phyloP scores from a whole-genome alignment of 2,329 filamentous ascomycete species.

The Lachnellula subtilissima region DNA sequence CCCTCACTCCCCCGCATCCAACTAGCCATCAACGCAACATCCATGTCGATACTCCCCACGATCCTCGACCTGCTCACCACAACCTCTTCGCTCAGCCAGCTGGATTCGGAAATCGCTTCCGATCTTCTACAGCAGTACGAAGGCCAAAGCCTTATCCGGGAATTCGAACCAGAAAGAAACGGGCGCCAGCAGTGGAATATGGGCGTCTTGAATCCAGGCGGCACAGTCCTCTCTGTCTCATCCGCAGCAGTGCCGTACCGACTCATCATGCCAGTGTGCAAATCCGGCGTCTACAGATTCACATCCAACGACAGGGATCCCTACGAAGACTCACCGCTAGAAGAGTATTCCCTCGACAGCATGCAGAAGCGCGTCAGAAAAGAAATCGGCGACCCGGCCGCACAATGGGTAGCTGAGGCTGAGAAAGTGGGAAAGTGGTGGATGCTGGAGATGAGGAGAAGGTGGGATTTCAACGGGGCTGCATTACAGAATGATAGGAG shows the following conservation, averaged over 20 bases:
- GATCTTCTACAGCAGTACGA: slow-evolving; percentile 41
- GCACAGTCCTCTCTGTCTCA: slow-evolving; percentile 19
- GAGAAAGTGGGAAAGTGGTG: slow-evolving; percentile 36
- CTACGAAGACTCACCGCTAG: slow-evolving; percentile 29
- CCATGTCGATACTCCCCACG: slow-evolving; percentile 40
- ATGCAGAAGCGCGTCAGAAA: slow-evolving; percentile 16
- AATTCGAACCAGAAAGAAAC: slow-evolving; percentile 32
- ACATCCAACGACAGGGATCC: slow-evolving; percentile 33
- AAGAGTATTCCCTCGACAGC: slow-evolving; percentile 30
- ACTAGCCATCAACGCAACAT: slow-evolving; percentile 36
- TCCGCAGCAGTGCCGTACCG: slow-evolving; percentile 18
- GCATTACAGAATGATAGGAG: slow-evolving; percentile 21
- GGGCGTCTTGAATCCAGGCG: slow-evolving; percentile 24
- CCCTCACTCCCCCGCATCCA: slow-evolving; percentile 38
- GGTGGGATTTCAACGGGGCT: slow-evolving; percentile 23
- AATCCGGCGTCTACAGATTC: slow-evolving; percentile 29
- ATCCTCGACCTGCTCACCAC: slow-evolving; percentile 41
- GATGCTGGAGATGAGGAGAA: slow-evolving; percentile 30
- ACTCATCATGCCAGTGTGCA: slow-evolving; percentile 23
- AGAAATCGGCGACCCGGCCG: slow-evolving; percentile 30
- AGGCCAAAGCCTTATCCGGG: slow-evolving; percentile 42
- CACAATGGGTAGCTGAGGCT: slow-evolving; percentile 35
- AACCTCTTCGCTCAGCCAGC: slow-evolving; percentile 34
- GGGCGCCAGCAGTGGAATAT: slow-evolving; percentile 29
- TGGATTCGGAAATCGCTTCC: slow-evolving; percentile 30